Evolutionary conservation across 192 early-diverging fungal genomes (phyloP).

Genomic region (Coemansia sp.): DNA sequence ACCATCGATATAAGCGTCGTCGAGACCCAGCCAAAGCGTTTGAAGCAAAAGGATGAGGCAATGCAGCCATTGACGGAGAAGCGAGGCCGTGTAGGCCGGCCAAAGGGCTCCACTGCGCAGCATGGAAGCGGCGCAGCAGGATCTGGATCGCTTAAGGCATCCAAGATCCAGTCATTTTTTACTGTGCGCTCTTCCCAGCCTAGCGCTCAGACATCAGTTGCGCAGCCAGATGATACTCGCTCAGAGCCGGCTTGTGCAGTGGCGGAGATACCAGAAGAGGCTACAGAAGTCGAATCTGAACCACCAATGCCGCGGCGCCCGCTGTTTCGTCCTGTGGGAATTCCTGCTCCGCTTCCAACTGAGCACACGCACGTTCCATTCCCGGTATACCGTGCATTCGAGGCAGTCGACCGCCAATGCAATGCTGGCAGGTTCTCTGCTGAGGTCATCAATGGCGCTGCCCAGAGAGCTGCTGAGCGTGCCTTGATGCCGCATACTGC

Average conservation of each 20-base stretch:
- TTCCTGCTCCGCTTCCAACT: conserved; percentile 37
- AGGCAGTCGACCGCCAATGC: neutral
- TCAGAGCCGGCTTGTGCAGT: neutral
- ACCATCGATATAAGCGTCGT: neutral
- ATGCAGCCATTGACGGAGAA: conserved; percentile 3
- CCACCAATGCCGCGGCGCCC: neutral
- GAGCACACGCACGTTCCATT: conserved; percentile 31
- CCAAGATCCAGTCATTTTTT: conserved; percentile 51
- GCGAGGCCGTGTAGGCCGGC: conserved; percentile 18
- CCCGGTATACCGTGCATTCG: conserved; percentile 15
- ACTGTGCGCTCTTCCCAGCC: conserved; percentile 7
- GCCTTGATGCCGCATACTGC: neutral
- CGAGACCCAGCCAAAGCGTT: conserved; percentile 25
- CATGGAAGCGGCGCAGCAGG: neutral
- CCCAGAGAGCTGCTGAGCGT: neutral
- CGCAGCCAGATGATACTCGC: neutral
- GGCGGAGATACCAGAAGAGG: neutral
- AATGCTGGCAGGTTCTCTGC: neutral
- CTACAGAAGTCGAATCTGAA: neutral
- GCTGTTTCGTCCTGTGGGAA: conserved; percentile 17
- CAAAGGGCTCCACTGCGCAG: conserved; percentile 10
- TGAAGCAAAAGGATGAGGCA: conserved; percentile 20
- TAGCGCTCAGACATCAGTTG: neutral
- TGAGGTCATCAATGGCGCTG: conserved; percentile 5
- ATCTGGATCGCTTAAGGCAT: neutral